Evolutionary conservation across 257 asterid genomes (phyloP), one percentile per base, ranked within the genome.

Genomic region (Lavandula angustifolia): DNA sequence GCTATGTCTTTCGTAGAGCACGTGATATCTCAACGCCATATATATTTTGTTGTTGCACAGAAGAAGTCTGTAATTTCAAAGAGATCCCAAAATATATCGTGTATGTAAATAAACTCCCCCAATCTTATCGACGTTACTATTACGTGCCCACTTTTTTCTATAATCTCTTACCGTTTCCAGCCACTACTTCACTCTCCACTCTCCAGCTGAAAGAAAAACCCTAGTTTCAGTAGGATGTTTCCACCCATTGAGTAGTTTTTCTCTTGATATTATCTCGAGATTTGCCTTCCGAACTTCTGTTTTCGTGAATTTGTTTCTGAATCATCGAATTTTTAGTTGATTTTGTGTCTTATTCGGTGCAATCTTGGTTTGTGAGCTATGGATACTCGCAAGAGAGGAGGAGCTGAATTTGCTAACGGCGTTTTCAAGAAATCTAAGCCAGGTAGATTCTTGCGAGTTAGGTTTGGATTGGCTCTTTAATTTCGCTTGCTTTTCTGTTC

Each of bases 351-450:
- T 44, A 3, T 47, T 58, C 64, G 68, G 47, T 64, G 63, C 16
- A 42, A 41, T 68, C 55, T 40, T 53, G 80, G 76, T 75, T 76
- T 62, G 74, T 63, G 71, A 57, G 65, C 67, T 50, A 82, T 82
- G 88, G 85, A 80, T 63, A 60, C 70, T 57, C 85, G 85, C 66
- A 82, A 79, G 72, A 79, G 88, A 77, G 80, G 79, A 54, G 50
- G 83, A 62, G 72, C 64, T 38, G 85, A 77, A 13, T 73, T 78
- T 34, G 44, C 66, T 2, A 82, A 79, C 59, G 96, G 95, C n/a
- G 87, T 81, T 33, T 65, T 83, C 68, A 91, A 91, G 91, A 91
- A 80, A 78, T 32, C 78, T 40, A 91, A 73, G 77, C 60, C 86
- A 86, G 98, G 98, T 91, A 52, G 35, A 6, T 33, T 44, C 56